Evolutionary conservation across 345 rosid species (phyloP).

Genomic region (Litchi chinensis): DNA sequence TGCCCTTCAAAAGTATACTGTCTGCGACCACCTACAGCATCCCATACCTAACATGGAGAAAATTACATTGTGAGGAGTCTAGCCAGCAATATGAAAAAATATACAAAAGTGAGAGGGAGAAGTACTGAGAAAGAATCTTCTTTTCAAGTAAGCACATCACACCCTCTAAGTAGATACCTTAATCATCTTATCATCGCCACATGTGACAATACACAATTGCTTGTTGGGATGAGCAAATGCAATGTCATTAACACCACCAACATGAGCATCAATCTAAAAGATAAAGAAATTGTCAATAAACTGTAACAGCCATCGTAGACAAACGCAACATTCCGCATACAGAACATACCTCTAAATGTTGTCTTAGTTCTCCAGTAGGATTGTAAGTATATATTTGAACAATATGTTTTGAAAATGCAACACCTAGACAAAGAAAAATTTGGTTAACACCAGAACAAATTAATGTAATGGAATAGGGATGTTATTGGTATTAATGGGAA

Average conservation of each 20-base stretch:
- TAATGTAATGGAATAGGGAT: background rate
- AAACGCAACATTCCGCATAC: background rate
- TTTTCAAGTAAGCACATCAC: background rate
- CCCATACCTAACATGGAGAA: conserved; percentile 47
- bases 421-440: conserved; percentile 41
- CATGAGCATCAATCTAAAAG: conserved; percentile 69
- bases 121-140: background rate
- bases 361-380: conserved; percentile 48
- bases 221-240: conserved; percentile 62
- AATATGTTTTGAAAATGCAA: conserved; percentile 79
- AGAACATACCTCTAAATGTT: conserved; percentile 53
- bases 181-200: conserved; percentile 68
- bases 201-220: conserved; percentile 56
- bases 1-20: conserved; percentile 52
- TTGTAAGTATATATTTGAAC: conserved; percentile 73
- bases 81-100: background rate
- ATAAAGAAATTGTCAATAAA: conserved; percentile 16
- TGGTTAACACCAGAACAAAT: background rate
- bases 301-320: background rate
- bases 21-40: conserved; percentile 41
- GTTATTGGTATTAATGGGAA: background rate
- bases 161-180: conserved; percentile 38
- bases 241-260: conserved; percentile 61
- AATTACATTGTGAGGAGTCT: background rate
- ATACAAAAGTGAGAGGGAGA: background rate